phyloP scores from a whole-genome alignment of 129 eudicot genomes.

The Flaveria robusta region DNA sequence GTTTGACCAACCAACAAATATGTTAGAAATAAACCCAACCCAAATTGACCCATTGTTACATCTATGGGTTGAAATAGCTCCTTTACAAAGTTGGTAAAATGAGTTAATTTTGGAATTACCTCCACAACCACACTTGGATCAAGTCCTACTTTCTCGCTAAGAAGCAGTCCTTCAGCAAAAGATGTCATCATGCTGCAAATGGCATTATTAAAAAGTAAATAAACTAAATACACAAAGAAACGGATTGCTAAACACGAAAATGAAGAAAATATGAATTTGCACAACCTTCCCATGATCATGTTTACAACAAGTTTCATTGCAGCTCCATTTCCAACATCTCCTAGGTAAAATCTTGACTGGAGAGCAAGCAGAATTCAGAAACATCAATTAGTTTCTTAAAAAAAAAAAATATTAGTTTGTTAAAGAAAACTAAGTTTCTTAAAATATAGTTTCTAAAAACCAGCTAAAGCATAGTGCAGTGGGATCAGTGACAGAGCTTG shows the following conservation, averaged over 20 bases:
- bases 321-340: constrained; percentile 96
- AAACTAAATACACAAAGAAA: constrained; percentile 15
- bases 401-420: not conserved
- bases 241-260: not conserved
- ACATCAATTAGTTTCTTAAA: constrained; percentile 4
- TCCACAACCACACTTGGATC: constrained; percentile 89
- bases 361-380: constrained; percentile 12
- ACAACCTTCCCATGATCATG: constrained; percentile 98
- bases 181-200: constrained; percentile 97
- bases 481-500: not conserved
- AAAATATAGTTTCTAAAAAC: not conserved
- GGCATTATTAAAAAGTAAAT: not conserved
- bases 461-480: constrained; percentile 5
- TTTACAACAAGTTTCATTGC: constrained; percentile 98
- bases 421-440: not conserved
- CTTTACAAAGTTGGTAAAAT: not conserved
- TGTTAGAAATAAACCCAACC: not conserved
- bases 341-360: constrained; percentile 90
- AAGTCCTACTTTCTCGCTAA: constrained; percentile 90
- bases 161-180: constrained; percentile 91
- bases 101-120: constrained; percentile 42
- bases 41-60: not conserved
- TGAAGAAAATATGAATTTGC: constrained; percentile 3
- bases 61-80: not conserved
- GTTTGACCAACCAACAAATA: not conserved